These are phyloP conservation scores for Gyrodon lividus DNA, from an alignment of 768 basidiomycete species.

Conservation along the genomic window DNA sequence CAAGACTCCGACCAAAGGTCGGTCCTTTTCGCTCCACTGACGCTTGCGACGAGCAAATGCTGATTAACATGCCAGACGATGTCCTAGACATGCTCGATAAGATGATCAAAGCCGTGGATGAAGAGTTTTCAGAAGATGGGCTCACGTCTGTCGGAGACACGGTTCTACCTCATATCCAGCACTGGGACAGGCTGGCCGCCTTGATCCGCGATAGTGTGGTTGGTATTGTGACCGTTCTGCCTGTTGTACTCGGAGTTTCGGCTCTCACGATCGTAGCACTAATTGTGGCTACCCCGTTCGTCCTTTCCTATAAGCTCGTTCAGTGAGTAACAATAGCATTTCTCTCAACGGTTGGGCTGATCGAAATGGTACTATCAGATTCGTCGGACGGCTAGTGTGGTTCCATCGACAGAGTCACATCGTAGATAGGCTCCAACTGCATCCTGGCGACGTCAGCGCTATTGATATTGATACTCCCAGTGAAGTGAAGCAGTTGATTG, in stretches of 20 bases:
- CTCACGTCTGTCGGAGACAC: slow-evolving; percentile 17
- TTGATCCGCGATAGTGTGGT: slow-evolving; percentile 6
- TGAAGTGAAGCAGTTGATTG: too few species aligned
- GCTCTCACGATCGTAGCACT: slow-evolving; percentile 13
- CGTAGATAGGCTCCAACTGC: not conserved
- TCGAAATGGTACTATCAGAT: not conserved
- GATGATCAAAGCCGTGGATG: slow-evolving; percentile 18
- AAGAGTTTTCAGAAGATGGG: slow-evolving; percentile 16
- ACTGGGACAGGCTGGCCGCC: slow-evolving; percentile 18
- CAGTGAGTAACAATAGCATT: not conserved
- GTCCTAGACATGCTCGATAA: slow-evolving; percentile 17
- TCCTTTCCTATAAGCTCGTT: not conserved
- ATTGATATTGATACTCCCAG: too few species aligned
- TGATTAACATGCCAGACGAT: slow-evolving; percentile 5
- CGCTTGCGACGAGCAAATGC: not conserved
- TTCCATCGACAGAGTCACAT: not conserved
- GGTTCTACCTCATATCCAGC: slow-evolving; percentile 17
- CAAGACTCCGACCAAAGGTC: slow-evolving; percentile 18
- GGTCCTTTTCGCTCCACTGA: not conserved
- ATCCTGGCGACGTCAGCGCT: too few species aligned
- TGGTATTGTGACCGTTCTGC: slow-evolving; percentile 6
- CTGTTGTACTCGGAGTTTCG: slow-evolving; percentile 20
- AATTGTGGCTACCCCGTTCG: slow-evolving; percentile 8
- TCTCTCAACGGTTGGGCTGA: not conserved
- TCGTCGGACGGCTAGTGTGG: not conserved